Evolutionary conservation across 805 yeast species (phyloP).

Genomic region (Isabelozyma heimii): DNA sequence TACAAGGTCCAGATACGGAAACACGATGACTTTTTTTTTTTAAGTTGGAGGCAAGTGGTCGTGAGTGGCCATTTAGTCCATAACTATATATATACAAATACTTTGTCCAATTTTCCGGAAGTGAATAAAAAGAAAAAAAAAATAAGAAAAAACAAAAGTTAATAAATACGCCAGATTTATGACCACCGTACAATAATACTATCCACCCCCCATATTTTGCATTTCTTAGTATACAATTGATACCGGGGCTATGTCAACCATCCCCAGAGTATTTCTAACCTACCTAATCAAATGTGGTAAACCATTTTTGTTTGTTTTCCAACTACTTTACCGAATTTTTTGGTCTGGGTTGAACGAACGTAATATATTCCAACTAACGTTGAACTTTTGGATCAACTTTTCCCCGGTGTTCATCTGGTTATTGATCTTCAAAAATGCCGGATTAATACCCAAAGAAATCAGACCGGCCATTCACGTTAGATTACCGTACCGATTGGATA

Average conservation of each 20-base stretch:
- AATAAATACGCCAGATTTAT: background rate
- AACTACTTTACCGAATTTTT: constrained; percentile 9
- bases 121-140: too few relatives aligned
- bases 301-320: constrained; percentile 8
- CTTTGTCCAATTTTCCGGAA: too few relatives aligned
- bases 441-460: constrained; percentile 49
- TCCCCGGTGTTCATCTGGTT: constrained; percentile 56
- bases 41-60: background rate
- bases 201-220: background rate
- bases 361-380: constrained; percentile 32
- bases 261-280: background rate
- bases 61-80: background rate
- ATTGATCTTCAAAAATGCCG: constrained; percentile 56
- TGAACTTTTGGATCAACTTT: constrained; percentile 50
- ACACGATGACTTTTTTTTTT: background rate
- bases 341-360: constrained; percentile 36
- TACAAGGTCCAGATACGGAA: background rate
- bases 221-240: background rate
- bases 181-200: background rate
- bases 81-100: too few relatives aligned
- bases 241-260: background rate
- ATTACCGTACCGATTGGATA: constrained; percentile 41
- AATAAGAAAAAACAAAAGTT: background rate
- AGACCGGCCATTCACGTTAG: constrained; percentile 58
- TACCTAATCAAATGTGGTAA: background rate